Conservation (phyloP, 345 rosid genomes). For the Streptanthus diversifolius region DNA sequence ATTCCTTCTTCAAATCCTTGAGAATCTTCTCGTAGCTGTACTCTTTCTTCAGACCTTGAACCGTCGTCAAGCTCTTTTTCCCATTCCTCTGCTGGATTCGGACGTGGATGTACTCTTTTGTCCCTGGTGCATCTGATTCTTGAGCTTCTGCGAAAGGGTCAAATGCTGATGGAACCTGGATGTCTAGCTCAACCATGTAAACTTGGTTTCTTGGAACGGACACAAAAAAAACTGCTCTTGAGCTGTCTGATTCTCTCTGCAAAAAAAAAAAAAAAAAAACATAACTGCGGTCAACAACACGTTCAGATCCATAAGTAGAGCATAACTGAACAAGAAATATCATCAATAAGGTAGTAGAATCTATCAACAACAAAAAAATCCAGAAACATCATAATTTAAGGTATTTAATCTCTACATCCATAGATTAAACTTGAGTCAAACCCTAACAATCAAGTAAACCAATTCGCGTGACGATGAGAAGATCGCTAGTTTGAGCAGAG, state of each 20-base stretch:
- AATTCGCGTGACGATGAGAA: no score
- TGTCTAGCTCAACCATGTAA: slow-evolving; percentile 82
- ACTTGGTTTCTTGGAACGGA: slow-evolving; percentile 24
- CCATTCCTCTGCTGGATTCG: slow-evolving; percentile 85
- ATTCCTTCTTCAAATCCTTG: slow-evolving; percentile 77
- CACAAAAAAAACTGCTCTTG: background rate
- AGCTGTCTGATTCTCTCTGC: slow-evolving; percentile 7
- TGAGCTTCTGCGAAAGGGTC: slow-evolving; percentile 71
- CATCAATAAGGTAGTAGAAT: background rate
- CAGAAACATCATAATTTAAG: no score
- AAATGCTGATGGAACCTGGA: slow-evolving; percentile 55
- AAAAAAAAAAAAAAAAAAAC: background rate
- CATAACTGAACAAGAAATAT: no score
- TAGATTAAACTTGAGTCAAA: background rate
- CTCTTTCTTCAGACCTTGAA: slow-evolving; percentile 68
- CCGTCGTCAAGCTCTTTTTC: slow-evolving; percentile 70
- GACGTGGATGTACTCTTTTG: slow-evolving; percentile 62
- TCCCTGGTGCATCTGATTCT: slow-evolving; percentile 51
- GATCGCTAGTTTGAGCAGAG: no score
- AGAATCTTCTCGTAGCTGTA: slow-evolving; percentile 71
- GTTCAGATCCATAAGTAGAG: background rate
- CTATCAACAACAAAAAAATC: background rate
- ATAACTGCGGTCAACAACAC: background rate
- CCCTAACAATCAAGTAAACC: background rate
- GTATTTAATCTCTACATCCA: background rate